These are phyloP conservation scores for Trifolium dubium DNA, from an alignment of 306 rosid species.

Conservation along the genomic window DNA sequence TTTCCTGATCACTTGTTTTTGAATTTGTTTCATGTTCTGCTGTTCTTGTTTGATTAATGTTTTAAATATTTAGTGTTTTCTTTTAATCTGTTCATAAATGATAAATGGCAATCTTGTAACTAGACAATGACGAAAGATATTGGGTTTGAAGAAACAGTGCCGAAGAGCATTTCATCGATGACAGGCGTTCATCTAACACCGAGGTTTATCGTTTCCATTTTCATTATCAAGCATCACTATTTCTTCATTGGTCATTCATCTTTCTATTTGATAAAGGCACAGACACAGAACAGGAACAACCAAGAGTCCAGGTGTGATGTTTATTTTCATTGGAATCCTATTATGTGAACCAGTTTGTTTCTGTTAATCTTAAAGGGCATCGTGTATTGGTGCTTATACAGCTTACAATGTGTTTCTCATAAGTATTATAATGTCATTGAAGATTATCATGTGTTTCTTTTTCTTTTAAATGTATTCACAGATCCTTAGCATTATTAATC, in stretches of 20 bases:
- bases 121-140: not conserved
- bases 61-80: not conserved
- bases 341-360: no score
- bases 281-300: not conserved
- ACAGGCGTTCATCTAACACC: not conserved
- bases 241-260: not conserved
- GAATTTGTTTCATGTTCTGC: not conserved
- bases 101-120: not conserved
- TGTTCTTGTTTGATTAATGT: not conserved
- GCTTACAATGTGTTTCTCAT: no score
- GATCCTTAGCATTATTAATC: no score
- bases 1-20: not conserved
- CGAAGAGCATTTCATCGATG: not conserved
- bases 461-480: no score
- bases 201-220: not conserved
- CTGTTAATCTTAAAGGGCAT: no score
- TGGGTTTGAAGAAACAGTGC: not conserved
- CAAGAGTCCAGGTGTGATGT: not conserved
- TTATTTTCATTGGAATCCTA: no score
- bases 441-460: no score
- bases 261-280: not conserved
- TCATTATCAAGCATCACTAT: constrained; percentile 1
- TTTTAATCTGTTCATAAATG: not conserved
- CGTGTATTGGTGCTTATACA: no score
- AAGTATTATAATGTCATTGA: no score